Conservation (phyloP, 2,329 filamentous ascomycete genomes). For the Botrytis galanthina region DNA sequence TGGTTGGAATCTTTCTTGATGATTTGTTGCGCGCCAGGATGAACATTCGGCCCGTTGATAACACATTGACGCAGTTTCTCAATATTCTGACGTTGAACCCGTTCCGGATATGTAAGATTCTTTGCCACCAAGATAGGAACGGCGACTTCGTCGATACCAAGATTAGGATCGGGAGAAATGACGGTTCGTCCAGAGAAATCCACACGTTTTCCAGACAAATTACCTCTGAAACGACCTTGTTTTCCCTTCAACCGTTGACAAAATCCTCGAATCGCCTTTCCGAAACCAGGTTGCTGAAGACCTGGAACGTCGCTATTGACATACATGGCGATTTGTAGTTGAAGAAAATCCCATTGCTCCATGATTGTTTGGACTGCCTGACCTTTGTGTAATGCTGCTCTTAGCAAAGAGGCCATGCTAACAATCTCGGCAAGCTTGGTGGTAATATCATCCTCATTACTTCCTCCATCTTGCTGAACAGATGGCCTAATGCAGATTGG, state of each 20-base stretch:
- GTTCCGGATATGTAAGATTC: conserved; percentile 93
- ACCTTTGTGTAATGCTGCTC: conserved; percentile 77
- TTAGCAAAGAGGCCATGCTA: conserved; percentile 84
- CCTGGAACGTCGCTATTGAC: conserved; percentile 96
- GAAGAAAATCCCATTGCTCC: conserved; percentile 97
- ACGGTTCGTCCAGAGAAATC: conserved; percentile 97
- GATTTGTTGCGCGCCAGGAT: conserved; percentile 86
- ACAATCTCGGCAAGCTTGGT: conserved; percentile 97
- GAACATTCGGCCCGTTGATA: conserved; percentile 70
- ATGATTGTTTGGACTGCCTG: conserved; percentile 86
- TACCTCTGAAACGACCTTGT: conserved; percentile 94
- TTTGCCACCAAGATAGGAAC: conserved; percentile 90
- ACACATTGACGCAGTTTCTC: conserved; percentile 75
- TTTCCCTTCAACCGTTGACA: conserved; percentile 96
- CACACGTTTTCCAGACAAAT: conserved; percentile 95
- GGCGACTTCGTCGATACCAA: conserved; percentile 90
- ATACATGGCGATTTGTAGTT: conserved; percentile 94
- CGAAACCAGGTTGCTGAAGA: conserved; percentile 81
- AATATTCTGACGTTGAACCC: conserved; percentile 80
- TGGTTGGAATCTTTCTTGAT: conserved; percentile 67
- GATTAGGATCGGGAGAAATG: conserved; percentile 94
- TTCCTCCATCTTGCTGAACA: conserved; percentile 87
- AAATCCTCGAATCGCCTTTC: conserved; percentile 88
- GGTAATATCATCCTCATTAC: conserved; percentile 94
- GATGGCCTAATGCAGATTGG: conserved; percentile 93